phyloP scores from a whole-genome alignment of 768 basidiomycete species.

The Boletus tomentosulus region DNA sequence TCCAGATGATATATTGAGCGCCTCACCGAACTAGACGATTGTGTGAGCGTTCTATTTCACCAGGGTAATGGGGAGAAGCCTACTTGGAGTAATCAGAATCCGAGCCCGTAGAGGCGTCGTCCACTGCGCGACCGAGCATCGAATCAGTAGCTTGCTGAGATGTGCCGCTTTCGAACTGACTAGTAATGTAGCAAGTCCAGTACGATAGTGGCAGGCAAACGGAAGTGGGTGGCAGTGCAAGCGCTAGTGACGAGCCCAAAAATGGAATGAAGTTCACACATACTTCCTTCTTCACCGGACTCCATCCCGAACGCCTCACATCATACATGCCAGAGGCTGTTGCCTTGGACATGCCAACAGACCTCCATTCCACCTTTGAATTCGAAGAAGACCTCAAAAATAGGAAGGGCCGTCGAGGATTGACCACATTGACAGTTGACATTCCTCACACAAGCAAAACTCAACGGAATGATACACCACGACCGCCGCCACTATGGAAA shows the following conservation, averaged over 20 bases:
- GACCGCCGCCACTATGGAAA: slow-evolving; percentile 61
- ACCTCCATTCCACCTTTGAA: slow-evolving; percentile 24
- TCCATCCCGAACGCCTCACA: neutral
- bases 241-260: neutral
- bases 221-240: slow-evolving; percentile 19
- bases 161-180: slow-evolving; percentile 20
- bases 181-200: slow-evolving; percentile 11
- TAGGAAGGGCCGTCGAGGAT: slow-evolving; percentile 22
- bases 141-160: slow-evolving; percentile 19
- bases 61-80: slow-evolving; percentile 23
- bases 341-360: slow-evolving; percentile 34
- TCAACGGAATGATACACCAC: slow-evolving; percentile 21
- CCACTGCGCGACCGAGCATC: slow-evolving; percentile 54
- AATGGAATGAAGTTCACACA: slow-evolving; percentile 13
- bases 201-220: neutral
- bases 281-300: no score
- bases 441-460: slow-evolving; percentile 42
- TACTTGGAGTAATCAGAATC: slow-evolving; percentile 97
- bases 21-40: slow-evolving; percentile 25
- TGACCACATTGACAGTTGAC: slow-evolving; percentile 51
- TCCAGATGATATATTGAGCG: slow-evolving; percentile 10
- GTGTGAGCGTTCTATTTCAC: slow-evolving; percentile 12
- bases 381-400: slow-evolving; percentile 8
- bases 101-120: slow-evolving; percentile 85
- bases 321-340: slow-evolving; percentile 27